phyloP scores from a whole-genome alignment of 2,329 filamentous ascomycete genomes.

The Hypoxylon rubiginosum region DNA sequence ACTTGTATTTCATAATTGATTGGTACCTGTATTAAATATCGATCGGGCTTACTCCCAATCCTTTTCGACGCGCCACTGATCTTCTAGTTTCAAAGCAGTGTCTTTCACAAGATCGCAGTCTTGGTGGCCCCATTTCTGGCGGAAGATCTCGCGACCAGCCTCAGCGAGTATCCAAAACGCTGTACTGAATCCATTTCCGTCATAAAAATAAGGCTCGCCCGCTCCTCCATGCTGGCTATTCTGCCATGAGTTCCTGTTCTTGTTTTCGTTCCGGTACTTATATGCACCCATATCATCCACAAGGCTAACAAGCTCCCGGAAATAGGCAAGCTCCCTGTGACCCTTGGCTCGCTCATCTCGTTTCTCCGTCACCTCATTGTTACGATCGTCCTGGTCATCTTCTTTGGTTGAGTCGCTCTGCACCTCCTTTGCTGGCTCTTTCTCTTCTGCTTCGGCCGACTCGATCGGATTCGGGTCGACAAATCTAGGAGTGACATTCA shows the following conservation, averaged over 20 bases:
- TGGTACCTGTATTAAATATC: neutral
- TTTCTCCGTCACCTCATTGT: slow-evolving; percentile 23
- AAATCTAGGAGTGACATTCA: slow-evolving; percentile 48
- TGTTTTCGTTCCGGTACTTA: slow-evolving; percentile 47
- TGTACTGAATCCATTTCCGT: slow-evolving; percentile 59
- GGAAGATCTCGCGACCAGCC: slow-evolving; percentile 57
- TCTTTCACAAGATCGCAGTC: slow-evolving; percentile 46
- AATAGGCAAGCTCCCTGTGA: slow-evolving; percentile 44
- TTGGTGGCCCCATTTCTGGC: slow-evolving; percentile 50
- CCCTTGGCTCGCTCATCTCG: slow-evolving; percentile 26
- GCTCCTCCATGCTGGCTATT: slow-evolving; percentile 63
- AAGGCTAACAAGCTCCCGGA: slow-evolving; percentile 47
- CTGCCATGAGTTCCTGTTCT: slow-evolving; percentile 66
- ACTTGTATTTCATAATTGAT: too few relatives aligned
- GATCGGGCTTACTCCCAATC: slow-evolving; percentile 42
- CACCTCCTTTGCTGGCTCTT: slow-evolving; percentile 43
- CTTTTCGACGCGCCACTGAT: slow-evolving; percentile 50
- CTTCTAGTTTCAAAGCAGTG: slow-evolving; percentile 47
- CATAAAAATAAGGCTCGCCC: slow-evolving; percentile 67
- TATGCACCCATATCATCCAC: slow-evolving; percentile 50
- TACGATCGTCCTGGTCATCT: slow-evolving; percentile 30
- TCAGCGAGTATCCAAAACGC: slow-evolving; percentile 62
- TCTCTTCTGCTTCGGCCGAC: slow-evolving; percentile 36
- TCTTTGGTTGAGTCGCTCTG: slow-evolving; percentile 39
- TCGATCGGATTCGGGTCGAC: slow-evolving; percentile 54